Conservation (phyloP, 306 rosid species). For the Cucumis sativus region DNA sequence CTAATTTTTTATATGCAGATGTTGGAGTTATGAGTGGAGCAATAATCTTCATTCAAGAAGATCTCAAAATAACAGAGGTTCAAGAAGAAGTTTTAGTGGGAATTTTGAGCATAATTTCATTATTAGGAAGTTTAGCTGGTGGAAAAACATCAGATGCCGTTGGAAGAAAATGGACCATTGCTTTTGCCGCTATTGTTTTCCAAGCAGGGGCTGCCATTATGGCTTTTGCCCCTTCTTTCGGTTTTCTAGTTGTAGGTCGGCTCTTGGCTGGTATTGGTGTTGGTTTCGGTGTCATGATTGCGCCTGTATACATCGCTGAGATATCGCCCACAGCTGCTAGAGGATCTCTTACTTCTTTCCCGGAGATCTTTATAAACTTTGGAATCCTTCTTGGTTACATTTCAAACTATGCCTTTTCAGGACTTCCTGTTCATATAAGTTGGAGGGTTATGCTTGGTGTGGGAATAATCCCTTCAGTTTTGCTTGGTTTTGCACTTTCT, state of each 20-base stretch:
- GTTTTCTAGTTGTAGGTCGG: constrained; percentile 49
- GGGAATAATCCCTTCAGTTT: constrained; percentile 65
- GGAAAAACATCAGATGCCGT: constrained; percentile 78
- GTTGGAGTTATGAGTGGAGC: constrained; percentile 99
- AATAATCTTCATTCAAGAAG: constrained; percentile 75
- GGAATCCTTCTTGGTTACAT: constrained; percentile 87
- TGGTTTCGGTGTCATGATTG: constrained; percentile 82
- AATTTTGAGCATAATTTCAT: constrained; percentile 72
- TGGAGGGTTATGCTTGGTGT: constrained; percentile 97
- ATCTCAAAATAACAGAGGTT: constrained; percentile 68
- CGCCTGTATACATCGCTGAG: constrained; percentile 83
- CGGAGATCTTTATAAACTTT: constrained; percentile 65
- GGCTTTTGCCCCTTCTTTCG: constrained; percentile 72
- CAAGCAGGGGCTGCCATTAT: constrained; percentile 63
- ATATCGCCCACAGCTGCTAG: constrained; percentile 60
- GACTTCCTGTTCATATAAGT: constrained; percentile 53
- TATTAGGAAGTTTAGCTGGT: constrained; percentile 79
- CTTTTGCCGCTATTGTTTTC: constrained; percentile 60
- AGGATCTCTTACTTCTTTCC: constrained; percentile 81
- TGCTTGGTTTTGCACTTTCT: constrained; percentile 72
- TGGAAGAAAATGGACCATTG: constrained; percentile 98
- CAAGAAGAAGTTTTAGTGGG: constrained; percentile 72
- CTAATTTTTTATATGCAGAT: constrained; percentile 30
- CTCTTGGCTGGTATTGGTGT: constrained; percentile 77
- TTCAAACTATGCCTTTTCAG: constrained; percentile 71